phyloP scores from a whole-genome alignment of 176 grass and related monocot genomes.

The Alopecurus myosuroides region DNA sequence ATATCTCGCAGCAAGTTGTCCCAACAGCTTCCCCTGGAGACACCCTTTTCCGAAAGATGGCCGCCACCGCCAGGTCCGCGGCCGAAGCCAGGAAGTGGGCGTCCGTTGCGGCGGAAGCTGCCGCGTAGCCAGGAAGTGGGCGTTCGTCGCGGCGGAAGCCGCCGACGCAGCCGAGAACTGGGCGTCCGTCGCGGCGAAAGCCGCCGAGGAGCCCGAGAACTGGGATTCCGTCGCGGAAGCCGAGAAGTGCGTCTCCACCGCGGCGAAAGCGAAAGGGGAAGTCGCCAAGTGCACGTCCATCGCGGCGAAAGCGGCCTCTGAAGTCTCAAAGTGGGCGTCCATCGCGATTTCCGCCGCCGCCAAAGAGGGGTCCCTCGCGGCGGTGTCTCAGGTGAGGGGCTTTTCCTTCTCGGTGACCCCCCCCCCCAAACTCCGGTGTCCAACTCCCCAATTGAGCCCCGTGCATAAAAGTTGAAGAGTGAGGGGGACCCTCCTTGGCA shows the following conservation, averaged over 20 bases:
- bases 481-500: accelerated
- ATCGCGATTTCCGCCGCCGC: background rate
- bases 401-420: background rate
- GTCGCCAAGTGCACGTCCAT: too few species aligned
- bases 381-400: background rate
- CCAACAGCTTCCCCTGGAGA: too few species aligned
- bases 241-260: background rate
- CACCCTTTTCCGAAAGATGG: background rate
- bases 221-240: background rate
- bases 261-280: background rate
- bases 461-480: background rate
- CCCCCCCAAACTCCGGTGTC: background rate
- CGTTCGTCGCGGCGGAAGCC: background rate
- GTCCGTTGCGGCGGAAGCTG: background rate
- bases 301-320: too few species aligned
- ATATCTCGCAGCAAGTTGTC: too few species aligned
- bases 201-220: too few species aligned
- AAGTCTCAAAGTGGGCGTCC: background rate
- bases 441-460: background rate
- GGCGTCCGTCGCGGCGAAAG: background rate
- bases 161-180: background rate
- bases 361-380: background rate
- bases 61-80: background rate
- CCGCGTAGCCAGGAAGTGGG: background rate
- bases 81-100: background rate